Percentiles rank a stretch among this genome's conserved stretches.
These are phyloP conservation scores for Alternaria viburni DNA, from an alignment of 2,329 filamentous ascomycete species.

Conservation along the genomic window DNA sequence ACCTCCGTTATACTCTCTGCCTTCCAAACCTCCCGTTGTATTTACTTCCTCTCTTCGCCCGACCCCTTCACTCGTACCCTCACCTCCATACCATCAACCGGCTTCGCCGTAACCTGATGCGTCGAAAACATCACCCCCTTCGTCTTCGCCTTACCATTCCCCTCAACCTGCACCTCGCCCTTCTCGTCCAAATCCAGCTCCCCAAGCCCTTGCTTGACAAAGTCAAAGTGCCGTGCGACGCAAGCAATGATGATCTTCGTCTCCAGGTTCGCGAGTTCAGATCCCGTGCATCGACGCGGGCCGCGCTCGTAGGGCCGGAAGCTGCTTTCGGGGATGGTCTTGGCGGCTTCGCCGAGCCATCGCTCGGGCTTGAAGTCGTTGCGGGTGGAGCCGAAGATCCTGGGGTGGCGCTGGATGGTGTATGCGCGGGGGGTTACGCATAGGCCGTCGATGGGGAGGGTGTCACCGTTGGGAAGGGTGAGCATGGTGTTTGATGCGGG, in stretches of 20 bases:
- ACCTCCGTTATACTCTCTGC: too few relatives aligned
- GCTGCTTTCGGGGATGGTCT: slow-evolving; percentile 49
- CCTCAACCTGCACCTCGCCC: slow-evolving; percentile 3
- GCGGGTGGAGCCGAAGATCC: slow-evolving; percentile 16
- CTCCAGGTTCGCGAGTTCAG: slow-evolving; percentile 61
- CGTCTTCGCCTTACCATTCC: slow-evolving; percentile 7
- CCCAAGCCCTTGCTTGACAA: slow-evolving; percentile 42
- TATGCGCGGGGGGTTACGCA: slow-evolving; percentile 19
- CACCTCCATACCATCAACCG: slow-evolving; percentile 21
- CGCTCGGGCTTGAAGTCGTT: slow-evolving; percentile 33
- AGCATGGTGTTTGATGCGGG: slow-evolving; percentile 11
- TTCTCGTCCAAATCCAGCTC: slow-evolving; percentile 14
- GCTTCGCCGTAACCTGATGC: slow-evolving; percentile 19
- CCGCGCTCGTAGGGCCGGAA: slow-evolving; percentile 63
- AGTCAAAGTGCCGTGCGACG: slow-evolving; percentile 56
- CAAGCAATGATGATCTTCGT: slow-evolving; percentile 58
- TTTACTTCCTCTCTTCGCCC: too few relatives aligned
- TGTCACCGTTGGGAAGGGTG: slow-evolving; percentile 14
- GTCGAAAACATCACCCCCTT: slow-evolving; percentile 13
- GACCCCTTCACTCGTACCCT: slow-evolving; percentile 6
- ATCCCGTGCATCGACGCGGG: slow-evolving; percentile 61
- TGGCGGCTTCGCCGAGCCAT: slow-evolving; percentile 18
- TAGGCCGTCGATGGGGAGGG: slow-evolving; percentile 16
- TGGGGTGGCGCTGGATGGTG: slow-evolving; percentile 23
- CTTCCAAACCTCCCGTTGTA: too few relatives aligned